Base-by-base conservation (phyloP, 2,329 filamentous ascomycete species). In the Colletotrichum plurivorum region DNA sequence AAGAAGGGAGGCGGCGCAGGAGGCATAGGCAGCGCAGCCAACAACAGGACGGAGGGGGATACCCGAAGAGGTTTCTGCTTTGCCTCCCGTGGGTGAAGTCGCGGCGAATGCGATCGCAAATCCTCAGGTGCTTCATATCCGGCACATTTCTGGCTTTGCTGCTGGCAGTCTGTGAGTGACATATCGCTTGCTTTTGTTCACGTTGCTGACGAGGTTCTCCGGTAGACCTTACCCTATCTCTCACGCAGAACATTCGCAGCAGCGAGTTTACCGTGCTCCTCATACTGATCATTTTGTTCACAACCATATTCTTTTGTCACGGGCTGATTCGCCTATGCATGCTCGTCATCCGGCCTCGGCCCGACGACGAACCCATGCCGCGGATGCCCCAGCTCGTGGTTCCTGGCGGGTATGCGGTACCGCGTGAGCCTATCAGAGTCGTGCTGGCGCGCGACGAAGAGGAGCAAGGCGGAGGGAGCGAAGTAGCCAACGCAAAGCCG, bases 271-370 rank as follows among this genome's bases (percentile, higher is more conserved):
- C 94, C 74, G 89, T 97, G 68, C 84, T 97, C 61, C 86, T 97
- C 69, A 91, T 97, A 65, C 85, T 97, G 61, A 85, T 95, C 72
- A 91, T 97, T 66, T 81, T 97, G 59, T 83, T 91, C 60, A 87
- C 91, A 41, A 90, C 92, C 2, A 89, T 95, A 72, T 90, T 97
- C 80, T 96, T 97, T 84, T 92, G 90, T 75, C 93, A 97, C 79
- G 89, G 90, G 49, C 82, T 96, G 16, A 88, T 96, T 66, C 90
- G 93, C 18, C 85, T 97, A 4, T 91, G 89, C 78, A 87, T 97
- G 80, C 79, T 92, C 55, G 79, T 92, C 15, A 80, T 90, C 63
- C 86, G 85, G 43, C 84, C 84, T 80, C 67, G 59, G 16, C 41
- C 60, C 15, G 60, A 74, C 39, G 69, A 70, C n/a, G 64, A 70